Evolutionary conservation across 257 asterid species (phyloP).

Genomic region (Nicotiana obtusifolia): DNA sequence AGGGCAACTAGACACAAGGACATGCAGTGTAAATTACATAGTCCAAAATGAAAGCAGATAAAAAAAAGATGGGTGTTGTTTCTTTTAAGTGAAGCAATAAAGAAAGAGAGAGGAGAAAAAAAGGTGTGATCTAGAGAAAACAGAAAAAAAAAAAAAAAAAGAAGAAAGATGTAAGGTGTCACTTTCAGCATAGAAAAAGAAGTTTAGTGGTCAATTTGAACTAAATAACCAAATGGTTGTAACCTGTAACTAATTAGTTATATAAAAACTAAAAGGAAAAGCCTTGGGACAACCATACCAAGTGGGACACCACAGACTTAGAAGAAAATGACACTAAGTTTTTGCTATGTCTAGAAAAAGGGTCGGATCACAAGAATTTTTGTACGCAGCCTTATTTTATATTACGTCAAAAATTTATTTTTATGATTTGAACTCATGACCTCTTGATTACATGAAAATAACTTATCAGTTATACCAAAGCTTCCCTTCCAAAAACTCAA

Average conservation of each 20-base stretch:
- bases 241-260: constrained; percentile 7
- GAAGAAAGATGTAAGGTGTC: constrained; percentile 53
- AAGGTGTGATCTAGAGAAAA: constrained; percentile 13
- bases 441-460: too few relatives aligned
- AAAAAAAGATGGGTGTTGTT: constrained; percentile 26
- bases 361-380: too few relatives aligned
- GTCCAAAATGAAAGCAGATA: not conserved
- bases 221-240: not conserved
- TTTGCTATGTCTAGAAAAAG: too few relatives aligned
- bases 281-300: not conserved
- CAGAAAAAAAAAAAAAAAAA: constrained; percentile 42
- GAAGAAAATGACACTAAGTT: too few relatives aligned
- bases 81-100: constrained; percentile 60
- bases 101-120: constrained; percentile 22
- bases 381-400: too few relatives aligned
- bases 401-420: accelerated
- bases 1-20: constrained; percentile 4
- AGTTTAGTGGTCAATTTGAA: not conserved
- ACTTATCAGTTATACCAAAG: too few relatives aligned
- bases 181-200: constrained; percentile 36
- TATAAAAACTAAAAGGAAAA: not conserved
- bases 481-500: not conserved
- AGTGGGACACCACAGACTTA: constrained; percentile 19
- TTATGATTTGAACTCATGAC: too few relatives aligned
- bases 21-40: not conserved